A percentile compares a stretch with the other conserved stretches of the same genome.
These are phyloP conservation scores for Neonectria ditissima DNA, from an alignment of 2,329 filamentous ascomycete species.

Conservation along the genomic window DNA sequence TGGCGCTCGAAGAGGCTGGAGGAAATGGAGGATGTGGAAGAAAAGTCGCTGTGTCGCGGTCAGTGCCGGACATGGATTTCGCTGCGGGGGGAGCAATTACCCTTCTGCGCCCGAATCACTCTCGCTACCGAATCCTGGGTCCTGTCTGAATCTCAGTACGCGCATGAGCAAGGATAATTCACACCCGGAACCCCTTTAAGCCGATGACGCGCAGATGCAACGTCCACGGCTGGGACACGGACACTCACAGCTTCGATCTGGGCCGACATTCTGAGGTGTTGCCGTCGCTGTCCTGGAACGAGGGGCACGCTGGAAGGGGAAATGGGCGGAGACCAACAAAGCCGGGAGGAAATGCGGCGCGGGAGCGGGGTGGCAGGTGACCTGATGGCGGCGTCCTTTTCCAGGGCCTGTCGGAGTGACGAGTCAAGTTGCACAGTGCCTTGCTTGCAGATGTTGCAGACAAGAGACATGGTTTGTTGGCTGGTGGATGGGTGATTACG, in stretches of 20 bases:
- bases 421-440: too few species aligned
- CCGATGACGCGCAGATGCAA: background rate
- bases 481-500: background rate
- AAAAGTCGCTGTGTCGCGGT: conserved; percentile 21
- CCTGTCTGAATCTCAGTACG: background rate
- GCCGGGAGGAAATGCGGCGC: background rate
- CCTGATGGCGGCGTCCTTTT: background rate
- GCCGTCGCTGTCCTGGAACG: background rate
- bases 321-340: background rate
- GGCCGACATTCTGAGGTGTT: background rate
- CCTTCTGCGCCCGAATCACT: background rate
- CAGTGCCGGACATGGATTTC: background rate
- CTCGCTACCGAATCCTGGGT: background rate
- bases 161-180: too few species aligned
- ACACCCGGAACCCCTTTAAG: too few species aligned
- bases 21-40: conserved; percentile 37
- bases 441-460: background rate
- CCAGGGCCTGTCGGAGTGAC: background rate
- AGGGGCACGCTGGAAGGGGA: background rate
- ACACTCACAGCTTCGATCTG: background rate
- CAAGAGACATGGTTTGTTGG: background rate
- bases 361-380: background rate
- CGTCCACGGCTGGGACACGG: background rate
- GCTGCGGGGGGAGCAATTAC: background rate
- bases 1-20: conserved; percentile 41